These are phyloP conservation scores for Acanthamoeba divionensis DNA, from an alignment of 208 protist species.

Conservation along the genomic window DNA sequence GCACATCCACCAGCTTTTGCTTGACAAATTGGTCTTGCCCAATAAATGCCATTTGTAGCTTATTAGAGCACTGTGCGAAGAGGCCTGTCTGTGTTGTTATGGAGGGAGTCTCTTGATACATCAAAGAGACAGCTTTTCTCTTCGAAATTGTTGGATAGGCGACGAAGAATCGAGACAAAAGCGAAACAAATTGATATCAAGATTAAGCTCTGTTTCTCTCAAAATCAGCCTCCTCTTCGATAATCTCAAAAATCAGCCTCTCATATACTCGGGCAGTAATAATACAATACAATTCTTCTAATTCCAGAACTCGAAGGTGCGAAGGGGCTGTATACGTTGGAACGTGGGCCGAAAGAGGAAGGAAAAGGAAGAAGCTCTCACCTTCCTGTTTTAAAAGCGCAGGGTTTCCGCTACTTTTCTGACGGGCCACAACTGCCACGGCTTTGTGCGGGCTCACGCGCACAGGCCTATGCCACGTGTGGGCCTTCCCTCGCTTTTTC, in stretches of 20 bases:
- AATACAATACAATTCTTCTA: not conserved
- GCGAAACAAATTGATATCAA: not conserved
- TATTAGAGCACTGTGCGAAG: not conserved
- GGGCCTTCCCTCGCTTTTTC: no score
- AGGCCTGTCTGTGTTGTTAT: not conserved
- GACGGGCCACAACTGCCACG: no score
- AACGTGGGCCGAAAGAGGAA: not conserved
- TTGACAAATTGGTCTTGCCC: not conserved
- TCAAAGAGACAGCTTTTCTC: constrained; percentile 17
- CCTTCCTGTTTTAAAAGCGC: no score
- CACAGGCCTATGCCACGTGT: no score
- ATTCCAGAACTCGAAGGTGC: not conserved
- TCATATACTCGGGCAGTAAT: not conserved
- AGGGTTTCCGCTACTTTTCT: no score
- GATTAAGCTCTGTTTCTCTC: not conserved
- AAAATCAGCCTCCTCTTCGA: not conserved
- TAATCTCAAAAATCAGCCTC: not conserved
- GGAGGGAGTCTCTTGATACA: not conserved
- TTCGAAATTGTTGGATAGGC: not conserved
- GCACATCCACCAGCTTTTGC: not conserved
- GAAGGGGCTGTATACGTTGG: not conserved
- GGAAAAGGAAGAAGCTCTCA: not conserved
- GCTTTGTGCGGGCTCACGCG: no score
- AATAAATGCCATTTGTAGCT: not conserved
- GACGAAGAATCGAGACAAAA: not conserved